Conservation (phyloP, 352 stramenopile genomes). For the Phytophthora ohioensis region DNA sequence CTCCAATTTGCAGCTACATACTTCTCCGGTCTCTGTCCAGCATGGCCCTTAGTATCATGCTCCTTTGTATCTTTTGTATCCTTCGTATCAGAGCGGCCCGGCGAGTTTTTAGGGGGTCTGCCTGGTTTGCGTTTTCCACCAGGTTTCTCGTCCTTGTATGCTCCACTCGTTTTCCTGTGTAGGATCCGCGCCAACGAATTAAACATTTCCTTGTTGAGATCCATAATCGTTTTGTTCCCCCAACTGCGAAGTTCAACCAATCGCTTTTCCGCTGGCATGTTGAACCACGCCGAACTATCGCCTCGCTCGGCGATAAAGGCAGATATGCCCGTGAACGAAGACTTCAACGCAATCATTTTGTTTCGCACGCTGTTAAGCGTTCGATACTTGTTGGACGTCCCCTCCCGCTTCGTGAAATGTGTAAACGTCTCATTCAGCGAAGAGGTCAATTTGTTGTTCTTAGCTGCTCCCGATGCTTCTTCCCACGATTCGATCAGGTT, state of each 20-base stretch:
- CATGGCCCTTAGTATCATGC: slow-evolving; percentile 22
- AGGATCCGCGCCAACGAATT: slow-evolving; percentile 39
- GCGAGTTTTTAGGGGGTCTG: slow-evolving; percentile 1
- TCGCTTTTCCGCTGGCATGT: slow-evolving; percentile 35
- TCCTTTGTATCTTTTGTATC: slow-evolving; percentile 12
- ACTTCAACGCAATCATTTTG: slow-evolving; percentile 56
- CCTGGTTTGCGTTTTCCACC: slow-evolving; percentile 20
- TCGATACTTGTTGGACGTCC: slow-evolving; percentile 23
- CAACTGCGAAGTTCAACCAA: slow-evolving; percentile 36
- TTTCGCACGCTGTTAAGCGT: slow-evolving; percentile 46
- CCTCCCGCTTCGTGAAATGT: slow-evolving; percentile 40
- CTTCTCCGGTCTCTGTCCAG: slow-evolving; percentile 34
- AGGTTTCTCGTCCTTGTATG: slow-evolving; percentile 5
- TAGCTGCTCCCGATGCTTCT: slow-evolving; percentile 23
- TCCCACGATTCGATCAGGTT: slow-evolving; percentile 44
- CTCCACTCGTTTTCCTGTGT: slow-evolving; percentile 19
- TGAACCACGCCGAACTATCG: slow-evolving; percentile 40
- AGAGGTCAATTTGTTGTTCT: slow-evolving; percentile 29
- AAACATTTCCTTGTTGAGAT: slow-evolving; percentile 44
- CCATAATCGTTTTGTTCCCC: slow-evolving; percentile 46
- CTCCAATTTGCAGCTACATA: slow-evolving; percentile 41
- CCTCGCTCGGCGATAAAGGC: slow-evolving; percentile 35
- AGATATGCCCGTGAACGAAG: slow-evolving; percentile 37
- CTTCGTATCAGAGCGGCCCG: slow-evolving; percentile 7
- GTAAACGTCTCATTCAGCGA: slow-evolving; percentile 36